Base-by-base conservation (phyloP, 768 basidiomycete genomes). In the Lentinula detonsa region DNA sequence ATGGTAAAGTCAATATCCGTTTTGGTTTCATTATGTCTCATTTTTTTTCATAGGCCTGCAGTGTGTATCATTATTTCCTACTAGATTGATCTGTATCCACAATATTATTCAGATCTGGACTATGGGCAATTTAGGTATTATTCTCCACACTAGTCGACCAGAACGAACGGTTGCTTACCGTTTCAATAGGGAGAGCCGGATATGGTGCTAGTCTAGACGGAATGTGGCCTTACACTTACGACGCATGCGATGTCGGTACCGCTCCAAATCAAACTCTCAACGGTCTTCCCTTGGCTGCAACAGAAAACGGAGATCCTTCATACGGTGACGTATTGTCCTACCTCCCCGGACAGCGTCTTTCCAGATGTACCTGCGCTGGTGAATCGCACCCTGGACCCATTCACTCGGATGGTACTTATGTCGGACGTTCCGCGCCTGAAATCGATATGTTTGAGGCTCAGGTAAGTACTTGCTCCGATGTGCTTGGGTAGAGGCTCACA, bases 361-460 rank as follows among this genome's bases (percentile, higher is more conserved):
- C 80, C 10, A 74, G 78, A 0, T 87, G 86, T 65, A 86, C 86
- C 0, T 87, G 86, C 66, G 66, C 74, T 0, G 76, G 77, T 18
- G 86, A 87, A 63, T 73, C 77, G 1, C 85, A 86, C 69, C 85
- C 85, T 1, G 85, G 85, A 11, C 85, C 85, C 5, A 66, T 77
- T 11, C 73, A 72, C 34, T 18, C 62, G 1, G 69, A 85, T 58
- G 84, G 84, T 13, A 71, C 71, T 2, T 85, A 78, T 63, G 76
- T 78, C 1, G 85, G 84, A 0, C 70, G 85, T 21, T 70, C 77
- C 2, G 84, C 85, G 18, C 85, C 85, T 6, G 85, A 86, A 66
- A 84, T 85, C 42, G 85, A 86, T 66, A 71, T 85, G 46, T 76
- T 86, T 61, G 85, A 85, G 64, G 84, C 84, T 2, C 77, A 79